phyloP scores from a whole-genome alignment of 2,329 filamentous ascomycete species.

The Blastomyces emzantsi region DNA sequence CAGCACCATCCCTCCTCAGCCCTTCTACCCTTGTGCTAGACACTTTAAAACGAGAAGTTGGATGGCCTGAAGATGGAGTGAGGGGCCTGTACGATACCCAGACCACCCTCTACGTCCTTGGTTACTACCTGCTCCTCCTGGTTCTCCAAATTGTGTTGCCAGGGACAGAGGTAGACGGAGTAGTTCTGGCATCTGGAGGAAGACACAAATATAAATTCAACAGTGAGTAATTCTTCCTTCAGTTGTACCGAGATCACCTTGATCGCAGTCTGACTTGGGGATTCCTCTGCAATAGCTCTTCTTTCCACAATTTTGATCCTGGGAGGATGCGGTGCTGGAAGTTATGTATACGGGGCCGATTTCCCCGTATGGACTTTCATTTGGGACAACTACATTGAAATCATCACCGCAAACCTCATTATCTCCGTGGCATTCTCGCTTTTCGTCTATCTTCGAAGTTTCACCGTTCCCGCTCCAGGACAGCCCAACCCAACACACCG shows the following conservation, averaged over 20 bases:
- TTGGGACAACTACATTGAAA: slow-evolving; percentile 78
- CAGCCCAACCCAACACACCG: slow-evolving; percentile 64
- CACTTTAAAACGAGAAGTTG: slow-evolving; percentile 67
- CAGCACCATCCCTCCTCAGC: slow-evolving; percentile 67
- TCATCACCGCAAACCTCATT: slow-evolving; percentile 73
- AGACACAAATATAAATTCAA: slow-evolving; percentile 76
- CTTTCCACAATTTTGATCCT: slow-evolving; percentile 65
- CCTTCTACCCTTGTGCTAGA: slow-evolving; percentile 63
- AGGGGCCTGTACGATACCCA: slow-evolving; percentile 60
- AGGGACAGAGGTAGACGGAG: slow-evolving; percentile 61
- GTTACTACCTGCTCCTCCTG: slow-evolving; percentile 69
- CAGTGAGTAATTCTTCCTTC: slow-evolving; percentile 38
- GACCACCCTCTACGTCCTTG: slow-evolving; percentile 60
- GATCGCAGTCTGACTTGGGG: background rate
- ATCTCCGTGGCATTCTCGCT: slow-evolving; percentile 64
- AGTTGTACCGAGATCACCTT: no score
- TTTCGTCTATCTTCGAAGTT: slow-evolving; percentile 75
- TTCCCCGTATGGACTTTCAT: slow-evolving; percentile 91
- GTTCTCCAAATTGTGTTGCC: slow-evolving; percentile 69
- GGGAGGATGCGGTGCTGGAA: slow-evolving; percentile 62
- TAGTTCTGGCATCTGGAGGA: slow-evolving; percentile 59
- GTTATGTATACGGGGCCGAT: slow-evolving; percentile 63
- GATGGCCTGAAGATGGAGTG: slow-evolving; percentile 67
- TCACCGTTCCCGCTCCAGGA: slow-evolving; percentile 50
- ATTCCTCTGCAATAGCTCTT: slow-evolving; percentile 49